Percentiles rank a stretch among this genome's conserved stretches.
Conservation (phyloP, 208 protist species). For the Jaenimonas drosophilae region DNA sequence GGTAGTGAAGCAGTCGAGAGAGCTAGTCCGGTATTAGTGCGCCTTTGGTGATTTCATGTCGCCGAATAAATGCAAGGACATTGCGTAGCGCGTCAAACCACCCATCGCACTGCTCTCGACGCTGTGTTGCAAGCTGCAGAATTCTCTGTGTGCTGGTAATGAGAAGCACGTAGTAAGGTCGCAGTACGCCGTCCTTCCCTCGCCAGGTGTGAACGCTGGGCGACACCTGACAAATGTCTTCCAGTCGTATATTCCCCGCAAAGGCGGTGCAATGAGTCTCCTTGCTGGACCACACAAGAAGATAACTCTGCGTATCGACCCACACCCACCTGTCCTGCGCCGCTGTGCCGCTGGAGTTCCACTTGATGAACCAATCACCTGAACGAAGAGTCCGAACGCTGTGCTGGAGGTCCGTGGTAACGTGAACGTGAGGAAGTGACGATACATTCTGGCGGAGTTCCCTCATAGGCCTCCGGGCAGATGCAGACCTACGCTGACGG, state of each 20-base stretch:
- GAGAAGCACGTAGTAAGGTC: constrained; percentile 60
- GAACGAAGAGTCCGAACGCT: constrained; percentile 44
- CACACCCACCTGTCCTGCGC: constrained; percentile 67
- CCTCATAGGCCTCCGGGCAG: too few species aligned
- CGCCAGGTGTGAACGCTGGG: constrained; percentile 32
- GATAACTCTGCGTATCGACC: constrained; percentile 60
- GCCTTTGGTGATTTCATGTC: constrained; percentile 27
- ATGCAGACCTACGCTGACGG: too few species aligned
- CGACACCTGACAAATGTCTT: constrained; percentile 51
- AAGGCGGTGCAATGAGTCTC: constrained; percentile 52
- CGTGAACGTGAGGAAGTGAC: constrained; percentile 29
- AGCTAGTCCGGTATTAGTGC: constrained; percentile 25
- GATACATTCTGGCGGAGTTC: too few species aligned
- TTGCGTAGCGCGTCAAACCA: constrained; percentile 81
- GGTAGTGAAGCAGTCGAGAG: too few species aligned
- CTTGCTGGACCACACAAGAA: constrained; percentile 61
- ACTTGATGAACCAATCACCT: constrained; percentile 87
- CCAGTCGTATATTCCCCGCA: constrained; percentile 41
- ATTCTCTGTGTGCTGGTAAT: constrained; percentile 54
- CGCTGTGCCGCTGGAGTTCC: constrained; percentile 25
- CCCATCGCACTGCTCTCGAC: constrained; percentile 45
- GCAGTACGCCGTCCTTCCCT: constrained; percentile 33
- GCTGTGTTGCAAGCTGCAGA: constrained; percentile 68
- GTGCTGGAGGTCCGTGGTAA: constrained; percentile 55
- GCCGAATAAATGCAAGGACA: constrained; percentile 53